These are phyloP conservation scores for Erysimum cheiri DNA, from an alignment of 441 rosid genomes.

Conservation along the genomic window DNA sequence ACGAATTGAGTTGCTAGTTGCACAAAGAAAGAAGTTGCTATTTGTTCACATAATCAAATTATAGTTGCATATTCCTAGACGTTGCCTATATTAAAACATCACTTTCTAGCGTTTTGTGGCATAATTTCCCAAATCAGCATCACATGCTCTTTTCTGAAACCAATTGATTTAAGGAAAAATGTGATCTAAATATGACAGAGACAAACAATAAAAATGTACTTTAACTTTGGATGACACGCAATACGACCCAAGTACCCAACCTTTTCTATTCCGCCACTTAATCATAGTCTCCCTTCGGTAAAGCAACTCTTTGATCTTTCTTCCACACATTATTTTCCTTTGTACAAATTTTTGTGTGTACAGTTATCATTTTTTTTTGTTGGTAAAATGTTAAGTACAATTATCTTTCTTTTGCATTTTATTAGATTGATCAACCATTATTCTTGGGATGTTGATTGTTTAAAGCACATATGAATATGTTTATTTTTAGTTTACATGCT, in stretches of 20 bases:
- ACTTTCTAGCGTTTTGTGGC: conserved; percentile 16
- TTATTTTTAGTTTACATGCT: neutral
- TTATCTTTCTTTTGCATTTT: neutral
- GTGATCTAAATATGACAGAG: conserved; percentile 13
- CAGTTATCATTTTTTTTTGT: neutral
- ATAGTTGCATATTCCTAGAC: conserved; percentile 15
- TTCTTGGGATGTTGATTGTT: neutral
- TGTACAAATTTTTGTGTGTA: neutral
- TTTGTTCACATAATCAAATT: conserved; percentile 3
- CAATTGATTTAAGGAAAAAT: conserved; percentile 3
- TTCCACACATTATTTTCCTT: neutral
- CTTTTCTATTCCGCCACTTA: conserved; percentile 21
- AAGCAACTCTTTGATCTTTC: conserved; percentile 17
- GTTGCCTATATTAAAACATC: conserved; percentile 14
- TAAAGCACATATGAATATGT: neutral
- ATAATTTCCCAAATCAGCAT: conserved; percentile 35
- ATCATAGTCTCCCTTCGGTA: conserved; percentile 15
- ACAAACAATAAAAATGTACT: conserved; percentile 13
- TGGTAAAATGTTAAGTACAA: neutral
- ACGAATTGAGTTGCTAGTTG: neutral
- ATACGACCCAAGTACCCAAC: conserved; percentile 28
- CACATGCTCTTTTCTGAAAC: conserved; percentile 17
- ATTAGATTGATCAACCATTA: neutral
- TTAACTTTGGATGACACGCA: conserved; percentile 18
- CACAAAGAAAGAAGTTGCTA: neutral